Conservation (phyloP, 192 early-diverging fungal genomes). For the Radiomyces spectabilis region DNA sequence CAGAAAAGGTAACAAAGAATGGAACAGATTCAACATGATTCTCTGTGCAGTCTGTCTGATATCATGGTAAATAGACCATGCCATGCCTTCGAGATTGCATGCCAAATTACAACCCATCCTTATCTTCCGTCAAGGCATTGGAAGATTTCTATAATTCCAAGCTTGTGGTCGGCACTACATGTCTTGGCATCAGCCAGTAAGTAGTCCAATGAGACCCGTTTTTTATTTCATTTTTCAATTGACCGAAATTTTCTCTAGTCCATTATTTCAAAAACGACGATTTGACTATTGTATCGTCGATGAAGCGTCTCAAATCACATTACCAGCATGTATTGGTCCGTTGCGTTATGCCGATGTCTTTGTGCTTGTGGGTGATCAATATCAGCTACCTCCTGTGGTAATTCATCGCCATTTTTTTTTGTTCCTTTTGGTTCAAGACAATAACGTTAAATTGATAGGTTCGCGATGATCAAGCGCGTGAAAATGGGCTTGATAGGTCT, state of each 20-base stretch:
- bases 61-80: not conserved
- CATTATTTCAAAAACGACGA: constrained; percentile 60
- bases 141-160: constrained; percentile 49
- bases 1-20: constrained; percentile 35
- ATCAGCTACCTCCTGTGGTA: constrained; percentile 91
- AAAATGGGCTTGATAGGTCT: constrained; percentile 50
- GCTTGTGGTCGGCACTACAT: constrained; percentile 81
- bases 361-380: constrained; percentile 92
- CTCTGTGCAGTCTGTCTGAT: not conserved
- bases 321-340: constrained; percentile 87
- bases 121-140: constrained; percentile 56
- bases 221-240: not conserved
- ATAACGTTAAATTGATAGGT: too few relatives aligned
- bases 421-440: not conserved
- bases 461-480: constrained; percentile 43
- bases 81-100: constrained; percentile 9
- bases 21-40: not conserved
- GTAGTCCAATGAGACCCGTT: not conserved
- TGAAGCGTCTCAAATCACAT: constrained; percentile 90
- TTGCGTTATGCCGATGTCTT: constrained; percentile 73
- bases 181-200: constrained; percentile 79
- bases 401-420: not conserved
- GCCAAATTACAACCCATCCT: constrained; percentile 14
- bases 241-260: constrained; percentile 29
- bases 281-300: constrained; percentile 98